These are phyloP conservation scores for Dimocarpus longan DNA, from an alignment of 345 rosid genomes.

Conservation along the genomic window DNA sequence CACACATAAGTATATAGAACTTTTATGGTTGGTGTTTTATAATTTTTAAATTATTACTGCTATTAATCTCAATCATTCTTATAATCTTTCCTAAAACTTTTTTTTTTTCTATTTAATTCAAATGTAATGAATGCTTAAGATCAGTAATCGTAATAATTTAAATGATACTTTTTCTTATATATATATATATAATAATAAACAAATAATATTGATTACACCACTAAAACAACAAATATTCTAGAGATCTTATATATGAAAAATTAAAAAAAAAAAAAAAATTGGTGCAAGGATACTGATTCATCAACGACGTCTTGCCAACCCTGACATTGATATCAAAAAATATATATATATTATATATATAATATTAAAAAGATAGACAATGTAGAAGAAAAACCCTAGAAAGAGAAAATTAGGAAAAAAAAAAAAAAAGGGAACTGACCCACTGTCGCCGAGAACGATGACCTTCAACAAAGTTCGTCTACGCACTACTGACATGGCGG, in stretches of 20 bases:
- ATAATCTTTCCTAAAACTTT: too few species aligned
- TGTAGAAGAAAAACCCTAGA: constrained; percentile 20
- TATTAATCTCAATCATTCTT: too few species aligned
- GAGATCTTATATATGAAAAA: background rate
- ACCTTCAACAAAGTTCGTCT: constrained; percentile 97
- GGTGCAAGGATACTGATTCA: constrained; percentile 91
- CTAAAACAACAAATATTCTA: background rate
- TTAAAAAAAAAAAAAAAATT: background rate
- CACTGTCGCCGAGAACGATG: constrained; percentile 99
- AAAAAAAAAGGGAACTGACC: constrained; percentile 44
- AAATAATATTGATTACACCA: background rate
- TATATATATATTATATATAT: too few species aligned
- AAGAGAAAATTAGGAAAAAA: background rate
- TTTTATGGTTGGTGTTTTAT: too few species aligned
- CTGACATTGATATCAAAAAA: constrained; percentile 46
- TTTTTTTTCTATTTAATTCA: too few species aligned
- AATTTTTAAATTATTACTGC: too few species aligned
- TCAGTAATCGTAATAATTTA: too few species aligned
- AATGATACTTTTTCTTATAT: too few species aligned
- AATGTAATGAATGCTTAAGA: too few species aligned
- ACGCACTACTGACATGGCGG: constrained; percentile 68
- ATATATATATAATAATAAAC: too few species aligned
- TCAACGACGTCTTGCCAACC: constrained; percentile 98
- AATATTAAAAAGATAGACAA: background rate
- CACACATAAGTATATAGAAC: background rate